A percentile compares a stretch with the other conserved stretches of the same genome.
Conservation (phyloP, 1,284 basidiomycete species). For the Wolfiporia cocos region DNA sequence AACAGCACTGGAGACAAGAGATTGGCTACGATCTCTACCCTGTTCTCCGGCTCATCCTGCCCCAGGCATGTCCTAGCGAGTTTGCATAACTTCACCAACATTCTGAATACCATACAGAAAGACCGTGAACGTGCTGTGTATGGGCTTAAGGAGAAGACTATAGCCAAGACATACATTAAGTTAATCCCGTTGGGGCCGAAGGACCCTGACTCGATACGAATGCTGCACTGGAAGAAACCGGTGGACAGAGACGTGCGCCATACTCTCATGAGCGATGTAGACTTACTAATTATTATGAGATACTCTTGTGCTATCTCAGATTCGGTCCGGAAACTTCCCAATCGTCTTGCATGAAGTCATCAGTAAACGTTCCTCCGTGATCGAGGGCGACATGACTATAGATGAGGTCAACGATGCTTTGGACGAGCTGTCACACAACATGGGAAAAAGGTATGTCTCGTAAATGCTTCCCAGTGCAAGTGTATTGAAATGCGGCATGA, state of each 20-base stretch:
- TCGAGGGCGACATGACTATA: slow-evolving; percentile 68
- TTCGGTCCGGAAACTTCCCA: slow-evolving; percentile 79
- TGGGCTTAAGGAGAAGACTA: slow-evolving; percentile 85
- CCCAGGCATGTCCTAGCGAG: slow-evolving; percentile 45
- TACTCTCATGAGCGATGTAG: neutral
- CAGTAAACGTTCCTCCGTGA: slow-evolving; percentile 77
- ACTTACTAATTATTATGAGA: neutral
- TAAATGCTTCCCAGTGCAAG: too few relatives aligned
- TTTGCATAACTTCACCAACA: neutral
- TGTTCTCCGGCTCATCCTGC: slow-evolving; percentile 67
- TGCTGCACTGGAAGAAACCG: slow-evolving; percentile 90
- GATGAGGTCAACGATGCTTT: slow-evolving; percentile 77
- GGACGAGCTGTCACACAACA: slow-evolving; percentile 66
- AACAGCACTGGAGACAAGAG: slow-evolving; percentile 71
- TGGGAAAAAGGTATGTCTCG: slow-evolving; percentile 55
- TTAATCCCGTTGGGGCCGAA: slow-evolving; percentile 76
- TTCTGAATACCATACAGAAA: slow-evolving; percentile 46
- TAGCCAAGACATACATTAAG: slow-evolving; percentile 87
- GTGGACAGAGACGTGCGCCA: slow-evolving; percentile 53
- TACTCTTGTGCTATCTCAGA: slow-evolving; percentile 30
- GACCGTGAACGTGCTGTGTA: slow-evolving; percentile 88
- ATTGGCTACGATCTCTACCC: slow-evolving; percentile 73
- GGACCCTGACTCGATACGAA: slow-evolving; percentile 72
- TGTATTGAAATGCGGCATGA: too few relatives aligned
- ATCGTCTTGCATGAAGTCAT: slow-evolving; percentile 82